A percentile compares a stretch with the other conserved stretches of the same genome.
Conservation (phyloP, 345 rosid genomes). For the Acer saccharum region DNA sequence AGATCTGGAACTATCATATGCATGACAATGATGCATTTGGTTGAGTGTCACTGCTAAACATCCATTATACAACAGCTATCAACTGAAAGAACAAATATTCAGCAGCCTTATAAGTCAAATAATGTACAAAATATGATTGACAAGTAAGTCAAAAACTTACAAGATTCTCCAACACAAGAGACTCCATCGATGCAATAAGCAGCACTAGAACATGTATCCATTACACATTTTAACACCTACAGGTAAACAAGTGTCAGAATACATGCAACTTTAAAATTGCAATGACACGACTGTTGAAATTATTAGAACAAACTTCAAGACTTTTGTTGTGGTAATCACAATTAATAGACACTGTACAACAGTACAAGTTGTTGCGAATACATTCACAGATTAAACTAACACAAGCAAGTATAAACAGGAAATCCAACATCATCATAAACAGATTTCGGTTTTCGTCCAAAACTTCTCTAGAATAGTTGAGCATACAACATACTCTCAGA, state of each 20-base stretch:
- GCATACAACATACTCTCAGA: too few relatives aligned
- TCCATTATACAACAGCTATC: neutral
- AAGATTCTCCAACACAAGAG: constrained; percentile 22
- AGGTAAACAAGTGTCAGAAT: constrained; percentile 17
- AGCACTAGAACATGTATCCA: constrained; percentile 14
- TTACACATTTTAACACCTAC: constrained; percentile 24
- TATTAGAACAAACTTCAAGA: neutral
- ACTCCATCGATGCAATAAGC: constrained; percentile 28
- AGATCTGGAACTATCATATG: neutral
- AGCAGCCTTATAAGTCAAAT: neutral
- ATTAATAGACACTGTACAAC: neutral
- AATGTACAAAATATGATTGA: neutral
- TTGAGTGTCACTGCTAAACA: neutral
- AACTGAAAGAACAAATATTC: neutral
- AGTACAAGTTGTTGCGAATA: neutral
- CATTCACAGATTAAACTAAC: neutral
- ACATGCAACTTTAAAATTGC: neutral
- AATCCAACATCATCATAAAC: neutral
- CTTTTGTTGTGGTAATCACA: neutral
- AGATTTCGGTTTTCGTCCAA: neutral
- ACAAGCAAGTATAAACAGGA: neutral
- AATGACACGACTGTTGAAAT: neutral
- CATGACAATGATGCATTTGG: neutral
- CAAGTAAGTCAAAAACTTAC: constrained; percentile 22
- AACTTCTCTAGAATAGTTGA: neutral